Evolutionary conservation across 2,329 filamentous ascomycete genomes (phyloP).

Genomic region (Ascomycota sp.): DNA sequence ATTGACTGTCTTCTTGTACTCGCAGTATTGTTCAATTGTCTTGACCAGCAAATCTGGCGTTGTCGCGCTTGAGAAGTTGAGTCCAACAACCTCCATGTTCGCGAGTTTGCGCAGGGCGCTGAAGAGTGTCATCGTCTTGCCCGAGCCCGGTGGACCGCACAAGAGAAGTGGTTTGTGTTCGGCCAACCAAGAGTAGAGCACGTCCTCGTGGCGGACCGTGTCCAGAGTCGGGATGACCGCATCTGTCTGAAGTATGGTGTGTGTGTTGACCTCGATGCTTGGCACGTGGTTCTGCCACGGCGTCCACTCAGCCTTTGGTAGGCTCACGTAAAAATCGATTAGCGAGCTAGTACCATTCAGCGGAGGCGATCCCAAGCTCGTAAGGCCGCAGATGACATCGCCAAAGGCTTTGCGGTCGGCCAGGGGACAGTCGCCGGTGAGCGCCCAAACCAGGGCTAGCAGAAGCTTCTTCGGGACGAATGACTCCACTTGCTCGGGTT

Average conservation of each 20-base stretch:
- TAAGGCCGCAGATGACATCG: slow-evolving; percentile 58
- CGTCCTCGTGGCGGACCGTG: slow-evolving; percentile 90
- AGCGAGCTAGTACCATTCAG: slow-evolving; percentile 60
- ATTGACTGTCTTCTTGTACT: slow-evolving; percentile 96
- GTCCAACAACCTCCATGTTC: slow-evolving; percentile 95
- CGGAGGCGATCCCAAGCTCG: slow-evolving; percentile 66
- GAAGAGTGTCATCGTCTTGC: slow-evolving; percentile 99
- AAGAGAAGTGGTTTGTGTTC: slow-evolving; percentile 94
- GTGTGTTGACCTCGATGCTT: slow-evolving; percentile 87
- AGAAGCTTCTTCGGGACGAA: slow-evolving; percentile 88
- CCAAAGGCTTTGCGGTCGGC: slow-evolving; percentile 73
- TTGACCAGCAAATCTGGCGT: slow-evolving; percentile 95
- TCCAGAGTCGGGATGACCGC: slow-evolving; percentile 95
- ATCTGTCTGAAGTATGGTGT: slow-evolving; percentile 93
- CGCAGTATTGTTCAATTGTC: slow-evolving; percentile 97
- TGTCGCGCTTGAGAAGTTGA: slow-evolving; percentile 97
- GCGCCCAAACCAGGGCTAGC: slow-evolving; percentile 78
- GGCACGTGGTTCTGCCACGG: slow-evolving; percentile 92
- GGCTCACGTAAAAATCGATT: slow-evolving; percentile 81
- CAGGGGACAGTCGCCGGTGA: slow-evolving; percentile 85
- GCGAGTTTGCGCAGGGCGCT: slow-evolving; percentile 88
- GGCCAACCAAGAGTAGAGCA: slow-evolving; percentile 97
- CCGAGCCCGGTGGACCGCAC: slow-evolving; percentile 90
- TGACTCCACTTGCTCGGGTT: slow-evolving; percentile 68
- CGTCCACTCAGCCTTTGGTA: slow-evolving; percentile 74